A percentile compares a stretch with the other conserved stretches of the same genome.
Evolutionary conservation across 345 rosid species (phyloP).

Genomic region (Odontarrhena argentea): DNA sequence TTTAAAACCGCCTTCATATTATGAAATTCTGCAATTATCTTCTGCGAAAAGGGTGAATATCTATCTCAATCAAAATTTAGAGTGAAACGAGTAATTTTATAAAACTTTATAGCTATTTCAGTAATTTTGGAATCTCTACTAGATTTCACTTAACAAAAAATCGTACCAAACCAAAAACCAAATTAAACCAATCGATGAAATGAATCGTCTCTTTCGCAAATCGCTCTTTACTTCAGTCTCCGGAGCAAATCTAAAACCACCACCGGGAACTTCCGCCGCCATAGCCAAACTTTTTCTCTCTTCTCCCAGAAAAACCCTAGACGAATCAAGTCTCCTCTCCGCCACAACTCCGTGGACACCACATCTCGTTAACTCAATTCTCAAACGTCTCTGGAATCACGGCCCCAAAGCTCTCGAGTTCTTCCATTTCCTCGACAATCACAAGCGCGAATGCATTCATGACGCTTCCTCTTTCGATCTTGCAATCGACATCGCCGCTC

Average conservation of each 20-base stretch:
- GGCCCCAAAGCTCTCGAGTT: constrained; percentile 80
- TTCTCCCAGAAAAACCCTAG: constrained; percentile 41
- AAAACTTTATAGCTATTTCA: neutral
- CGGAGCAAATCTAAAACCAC: constrained; percentile 28
- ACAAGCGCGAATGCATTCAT: constrained; percentile 57
- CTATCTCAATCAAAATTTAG: neutral
- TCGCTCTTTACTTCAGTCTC: constrained; percentile 30
- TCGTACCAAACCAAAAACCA: constrained; percentile 1
- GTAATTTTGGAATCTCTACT: neutral
- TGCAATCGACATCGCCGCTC: constrained; percentile 80
- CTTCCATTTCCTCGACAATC: constrained; percentile 59
- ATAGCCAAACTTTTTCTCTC: constrained; percentile 51
- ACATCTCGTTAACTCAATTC: constrained; percentile 57
- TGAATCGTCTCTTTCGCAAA: constrained; percentile 34
- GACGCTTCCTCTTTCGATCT: constrained; percentile 75
- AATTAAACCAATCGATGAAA: constrained; percentile 24
- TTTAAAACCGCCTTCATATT: no score
- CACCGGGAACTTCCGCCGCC: constrained; percentile 34
- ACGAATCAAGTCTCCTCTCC: constrained; percentile 47
- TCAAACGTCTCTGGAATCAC: constrained; percentile 85
- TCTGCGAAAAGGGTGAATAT: neutral
- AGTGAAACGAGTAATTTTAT: neutral
- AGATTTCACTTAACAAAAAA: neutral
- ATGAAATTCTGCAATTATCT: no score
- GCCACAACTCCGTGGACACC: constrained; percentile 61